Conservation (phyloP, 805 yeast species). For the Metschnikowia lochheadii region DNA sequence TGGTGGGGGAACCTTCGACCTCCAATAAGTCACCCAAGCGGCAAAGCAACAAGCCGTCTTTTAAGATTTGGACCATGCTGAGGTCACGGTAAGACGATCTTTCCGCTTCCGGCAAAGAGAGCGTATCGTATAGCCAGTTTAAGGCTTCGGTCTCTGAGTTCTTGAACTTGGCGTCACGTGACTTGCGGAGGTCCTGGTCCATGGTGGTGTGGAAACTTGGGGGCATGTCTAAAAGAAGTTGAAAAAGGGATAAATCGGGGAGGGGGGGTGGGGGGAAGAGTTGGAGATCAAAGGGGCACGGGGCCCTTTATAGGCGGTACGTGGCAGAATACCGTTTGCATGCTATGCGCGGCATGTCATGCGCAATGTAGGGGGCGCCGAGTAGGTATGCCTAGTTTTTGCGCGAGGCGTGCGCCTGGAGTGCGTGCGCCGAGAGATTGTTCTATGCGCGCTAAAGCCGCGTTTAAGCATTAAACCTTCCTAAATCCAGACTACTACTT, state of each 20-base stretch:
- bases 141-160: slow-evolving; percentile 39
- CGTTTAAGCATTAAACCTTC: no score
- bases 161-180: slow-evolving; percentile 53
- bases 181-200: slow-evolving; percentile 54
- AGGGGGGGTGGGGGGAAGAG: not conserved
- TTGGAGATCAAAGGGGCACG: slow-evolving; percentile 3
- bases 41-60: slow-evolving; percentile 52
- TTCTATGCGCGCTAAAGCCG: not conserved
- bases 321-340: not conserved
- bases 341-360: not conserved
- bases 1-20: slow-evolving; percentile 27
- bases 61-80: slow-evolving; percentile 47
- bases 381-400: not conserved
- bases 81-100: slow-evolving; percentile 6
- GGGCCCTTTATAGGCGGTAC: not conserved
- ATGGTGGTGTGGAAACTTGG: slow-evolving; percentile 39
- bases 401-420: not conserved
- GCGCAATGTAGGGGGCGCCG: not conserved
- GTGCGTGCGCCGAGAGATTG: not conserved
- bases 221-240: not conserved
- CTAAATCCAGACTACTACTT: no score
- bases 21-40: slow-evolving; percentile 27
- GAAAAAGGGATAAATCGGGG: slow-evolving; percentile 11
- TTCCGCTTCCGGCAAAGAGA: slow-evolving; percentile 15
- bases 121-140: slow-evolving; percentile 49